Evolutionary conservation across 257 asterid genomes (phyloP), one percentile per base, ranked within the genome.

Genomic region (Anisodus tanguticus): DNA sequence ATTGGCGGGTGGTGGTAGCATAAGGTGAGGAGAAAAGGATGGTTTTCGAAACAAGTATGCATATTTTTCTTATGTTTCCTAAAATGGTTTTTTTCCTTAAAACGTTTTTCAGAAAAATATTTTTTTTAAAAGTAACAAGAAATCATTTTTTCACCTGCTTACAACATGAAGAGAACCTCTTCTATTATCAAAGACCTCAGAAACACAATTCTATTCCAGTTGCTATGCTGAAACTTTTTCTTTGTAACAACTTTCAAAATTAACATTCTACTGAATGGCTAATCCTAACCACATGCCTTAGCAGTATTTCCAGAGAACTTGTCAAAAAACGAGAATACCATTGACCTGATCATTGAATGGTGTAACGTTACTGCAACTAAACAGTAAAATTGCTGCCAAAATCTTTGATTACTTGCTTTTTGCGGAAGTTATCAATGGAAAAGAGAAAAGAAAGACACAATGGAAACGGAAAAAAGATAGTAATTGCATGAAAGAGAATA

Each of bases 171-270:
- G 0, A 64, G 70, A 64, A 26, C 16, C 8, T 64, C 70, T 64
- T 64, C 17, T 31, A 9, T 19, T 22, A 22, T 62, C 69, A 22
- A 64, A 64, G 17, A 64, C 43, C 70, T 22, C 70, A 64, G 43
- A 64, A 22, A 64, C 45, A 76, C 8, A 74, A 74, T 49, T 51
- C 13, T 49, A 51, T 22, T 76, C 35, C 60, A 76, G 62, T 76
- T 67, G 4, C 26, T 51, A 76, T 3, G 47, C 63, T 26, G 62
- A 12, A 1, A 12, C 0, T 19, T 22, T 49, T 74, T 74, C 67
- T 41, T 41, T 0, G 62, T 74, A 49, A 22, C 4, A 49, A 51
- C 45, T 19, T 22, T 74, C 45, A 22, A 51, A 76, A 49, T 22
- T 72, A 59, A 72, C 63, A 76, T 51, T 76, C 6, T 58, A 70